phyloP scores from a whole-genome alignment of 306 rosid species.

The Rosa lucieae region DNA sequence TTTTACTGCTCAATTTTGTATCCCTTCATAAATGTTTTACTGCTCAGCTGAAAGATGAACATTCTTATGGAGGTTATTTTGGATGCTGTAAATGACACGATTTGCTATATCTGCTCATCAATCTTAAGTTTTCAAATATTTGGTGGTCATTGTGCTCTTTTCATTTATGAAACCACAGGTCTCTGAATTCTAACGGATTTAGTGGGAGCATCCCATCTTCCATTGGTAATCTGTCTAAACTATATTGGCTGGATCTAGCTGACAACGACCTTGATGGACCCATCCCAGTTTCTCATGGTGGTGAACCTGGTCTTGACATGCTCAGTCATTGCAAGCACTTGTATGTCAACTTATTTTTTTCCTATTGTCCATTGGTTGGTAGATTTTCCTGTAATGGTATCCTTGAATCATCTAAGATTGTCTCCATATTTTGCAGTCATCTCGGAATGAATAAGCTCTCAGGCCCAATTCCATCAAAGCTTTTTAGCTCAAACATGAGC shows the following conservation, averaged over 20 bases:
- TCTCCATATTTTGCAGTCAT: constrained; percentile 42
- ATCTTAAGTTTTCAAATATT: neutral
- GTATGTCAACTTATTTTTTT: constrained; percentile 23
- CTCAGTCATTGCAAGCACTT: constrained; percentile 35
- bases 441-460: constrained; percentile 53
- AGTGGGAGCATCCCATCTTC: constrained; percentile 36
- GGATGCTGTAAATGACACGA: neutral
- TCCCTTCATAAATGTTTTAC: constrained; percentile 45
- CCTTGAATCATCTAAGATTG: neutral
- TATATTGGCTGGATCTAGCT: constrained; percentile 43
- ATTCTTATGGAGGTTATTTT: neutral
- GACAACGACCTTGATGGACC: constrained; percentile 38
- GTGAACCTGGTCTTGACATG: constrained; percentile 34
- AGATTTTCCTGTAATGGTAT: neutral
- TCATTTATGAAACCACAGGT: constrained; percentile 24
- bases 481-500: constrained; percentile 52
- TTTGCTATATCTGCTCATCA: neutral
- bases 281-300: constrained; percentile 34
- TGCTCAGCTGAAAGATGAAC: neutral
- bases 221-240: constrained; percentile 40
- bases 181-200: constrained; percentile 38
- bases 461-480: constrained; percentile 50
- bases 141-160: neutral
- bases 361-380: neutral
- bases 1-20: neutral